A percentile compares a stretch with the other conserved stretches of the same genome.
Evolutionary conservation across 768 basidiomycete genomes (phyloP).

Genomic region (Calocera viscosa): DNA sequence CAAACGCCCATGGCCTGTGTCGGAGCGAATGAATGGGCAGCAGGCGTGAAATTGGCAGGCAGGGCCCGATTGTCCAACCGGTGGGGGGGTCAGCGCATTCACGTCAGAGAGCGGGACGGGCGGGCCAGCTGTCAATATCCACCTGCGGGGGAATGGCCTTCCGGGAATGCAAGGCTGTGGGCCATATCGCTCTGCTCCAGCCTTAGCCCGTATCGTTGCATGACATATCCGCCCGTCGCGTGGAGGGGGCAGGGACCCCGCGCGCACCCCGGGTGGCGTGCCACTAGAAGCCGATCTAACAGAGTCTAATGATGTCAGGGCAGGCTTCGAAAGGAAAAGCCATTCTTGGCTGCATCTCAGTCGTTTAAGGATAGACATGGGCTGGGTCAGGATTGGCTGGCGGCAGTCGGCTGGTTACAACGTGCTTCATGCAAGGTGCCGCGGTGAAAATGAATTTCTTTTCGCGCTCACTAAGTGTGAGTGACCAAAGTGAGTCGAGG

Average conservation of each 20-base stretch:
- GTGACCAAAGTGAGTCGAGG: neutral
- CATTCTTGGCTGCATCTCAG: neutral
- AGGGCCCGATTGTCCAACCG: neutral
- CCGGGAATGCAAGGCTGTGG: neutral
- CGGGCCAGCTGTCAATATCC: neutral
- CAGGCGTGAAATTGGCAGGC: neutral
- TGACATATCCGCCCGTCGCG: neutral
- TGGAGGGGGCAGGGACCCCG: neutral
- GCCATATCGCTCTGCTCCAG: neutral
- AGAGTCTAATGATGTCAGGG: neutral
- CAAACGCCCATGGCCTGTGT: constrained; percentile 8
- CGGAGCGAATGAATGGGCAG: neutral
- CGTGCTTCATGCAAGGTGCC: too few relatives aligned
- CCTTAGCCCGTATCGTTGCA: neutral
- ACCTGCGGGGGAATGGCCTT: neutral
- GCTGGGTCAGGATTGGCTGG: neutral
- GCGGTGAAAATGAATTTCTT: neutral
- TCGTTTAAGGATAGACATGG: neutral
- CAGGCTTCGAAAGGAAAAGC: neutral
- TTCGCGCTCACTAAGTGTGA: neutral
- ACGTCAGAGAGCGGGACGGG: neutral
- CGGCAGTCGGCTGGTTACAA: neutral
- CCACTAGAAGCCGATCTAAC: neutral
- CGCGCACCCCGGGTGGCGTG: neutral
- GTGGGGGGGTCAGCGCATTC: neutral